phyloP scores from a whole-genome alignment of 1,284 basidiomycete species.

The Chiua sp. region DNA sequence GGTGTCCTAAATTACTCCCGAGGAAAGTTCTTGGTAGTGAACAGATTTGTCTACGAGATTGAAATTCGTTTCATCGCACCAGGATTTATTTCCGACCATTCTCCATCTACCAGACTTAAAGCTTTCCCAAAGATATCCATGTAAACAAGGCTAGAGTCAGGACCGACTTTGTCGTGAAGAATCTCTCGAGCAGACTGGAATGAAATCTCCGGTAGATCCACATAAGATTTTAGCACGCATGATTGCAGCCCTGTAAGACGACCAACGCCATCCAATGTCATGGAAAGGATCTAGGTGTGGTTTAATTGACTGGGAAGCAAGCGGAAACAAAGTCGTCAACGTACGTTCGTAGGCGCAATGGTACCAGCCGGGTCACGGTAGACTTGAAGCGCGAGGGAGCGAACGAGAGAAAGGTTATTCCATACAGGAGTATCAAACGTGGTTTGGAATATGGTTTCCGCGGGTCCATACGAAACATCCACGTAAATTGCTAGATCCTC shows the following conservation, averaged over 20 bases:
- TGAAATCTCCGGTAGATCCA: fast-evolving
- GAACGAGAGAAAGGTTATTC: slow-evolving; percentile 9
- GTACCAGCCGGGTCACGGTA: fast-evolving
- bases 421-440: slow-evolving; percentile 2
- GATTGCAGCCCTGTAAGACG: neutral
- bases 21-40: neutral
- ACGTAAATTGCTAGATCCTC: neutral
- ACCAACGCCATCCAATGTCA: neutral
- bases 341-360: neutral
- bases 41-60: neutral
- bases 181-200: neutral
- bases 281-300: neutral
- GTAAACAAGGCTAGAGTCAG: slow-evolving; percentile 1
- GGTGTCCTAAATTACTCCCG: slow-evolving; percentile 16
- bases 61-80: neutral
- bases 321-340: neutral
- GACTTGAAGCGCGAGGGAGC: slow-evolving; percentile 7
- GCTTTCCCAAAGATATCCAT: neutral
- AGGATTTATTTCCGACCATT: slow-evolving; percentile 6
- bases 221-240: neutral
- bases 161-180: slow-evolving; percentile 1
- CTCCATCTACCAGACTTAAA: slow-evolving; percentile 9
- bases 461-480: neutral
- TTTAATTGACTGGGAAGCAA: neutral
- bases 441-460: neutral